phyloP scores from a whole-genome alignment of 345 rosid species.

The Ceriops tagal region DNA sequence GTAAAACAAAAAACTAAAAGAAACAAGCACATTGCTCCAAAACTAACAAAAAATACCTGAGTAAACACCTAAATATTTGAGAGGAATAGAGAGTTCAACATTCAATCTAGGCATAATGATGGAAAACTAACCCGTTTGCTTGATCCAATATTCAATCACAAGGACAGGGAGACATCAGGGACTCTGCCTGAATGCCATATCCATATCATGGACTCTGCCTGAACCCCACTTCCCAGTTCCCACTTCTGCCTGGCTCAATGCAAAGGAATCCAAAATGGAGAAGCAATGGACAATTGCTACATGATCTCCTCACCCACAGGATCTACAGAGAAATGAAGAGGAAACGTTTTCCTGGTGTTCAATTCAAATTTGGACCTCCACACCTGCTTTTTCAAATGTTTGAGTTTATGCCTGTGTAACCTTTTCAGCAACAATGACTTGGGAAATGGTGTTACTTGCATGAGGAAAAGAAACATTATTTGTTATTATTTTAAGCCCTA shows the following conservation, averaged over 20 bases:
- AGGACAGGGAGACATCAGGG: neutral
- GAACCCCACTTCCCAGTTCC: neutral
- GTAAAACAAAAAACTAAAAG: too few species aligned
- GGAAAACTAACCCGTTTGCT: neutral
- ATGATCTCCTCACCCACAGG: conserved; percentile 80
- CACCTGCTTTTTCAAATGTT: conserved; percentile 45
- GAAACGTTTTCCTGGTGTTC: conserved; percentile 40
- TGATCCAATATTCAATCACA: neutral
- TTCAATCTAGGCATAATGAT: neutral
- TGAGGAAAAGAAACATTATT: neutral
- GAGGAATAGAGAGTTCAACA: neutral
- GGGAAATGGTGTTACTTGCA: neutral
- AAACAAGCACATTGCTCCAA: too few species aligned
- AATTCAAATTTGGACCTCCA: conserved; percentile 63
- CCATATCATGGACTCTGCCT: neutral
- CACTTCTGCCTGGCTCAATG: conserved; percentile 11
- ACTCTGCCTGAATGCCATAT: neutral
- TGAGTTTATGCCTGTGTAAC: conserved; percentile 2
- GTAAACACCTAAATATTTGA: neutral
- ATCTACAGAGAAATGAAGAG: conserved; percentile 65
- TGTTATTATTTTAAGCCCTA: neutral
- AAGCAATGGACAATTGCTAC: conserved; percentile 36
- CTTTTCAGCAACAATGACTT: neutral
- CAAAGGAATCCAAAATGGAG: conserved; percentile 7
- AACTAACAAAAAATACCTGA: neutral